phyloP scores from a whole-genome alignment of 257 asterid genomes.

The Verbena officinalis region DNA sequence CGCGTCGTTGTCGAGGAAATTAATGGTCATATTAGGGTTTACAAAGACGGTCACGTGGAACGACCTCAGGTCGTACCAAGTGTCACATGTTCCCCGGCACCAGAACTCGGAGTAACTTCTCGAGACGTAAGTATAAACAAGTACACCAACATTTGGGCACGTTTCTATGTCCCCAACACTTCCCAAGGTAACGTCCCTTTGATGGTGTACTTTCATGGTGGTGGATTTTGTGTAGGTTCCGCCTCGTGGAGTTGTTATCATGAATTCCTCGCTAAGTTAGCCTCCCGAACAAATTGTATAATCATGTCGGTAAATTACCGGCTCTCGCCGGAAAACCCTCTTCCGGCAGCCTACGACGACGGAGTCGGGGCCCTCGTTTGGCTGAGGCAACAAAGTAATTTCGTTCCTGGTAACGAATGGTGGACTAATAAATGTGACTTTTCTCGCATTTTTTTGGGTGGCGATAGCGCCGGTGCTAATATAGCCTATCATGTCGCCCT shows the following conservation, averaged over 20 bases:
- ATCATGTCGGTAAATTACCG: conserved; percentile 71
- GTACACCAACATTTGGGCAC: conserved; percentile 69
- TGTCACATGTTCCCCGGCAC: conserved; percentile 48
- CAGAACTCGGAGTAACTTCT: conserved; percentile 53
- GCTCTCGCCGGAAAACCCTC: conserved; percentile 83
- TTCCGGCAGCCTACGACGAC: conserved; percentile 86
- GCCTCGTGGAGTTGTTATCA: conserved; percentile 85
- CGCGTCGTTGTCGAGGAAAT: conserved; percentile 55
- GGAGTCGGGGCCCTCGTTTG: conserved; percentile 59
- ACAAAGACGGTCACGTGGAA: conserved; percentile 78
- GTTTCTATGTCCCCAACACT: conserved; percentile 60
- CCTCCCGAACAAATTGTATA: conserved; percentile 46
- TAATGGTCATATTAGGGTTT: conserved; percentile 64
- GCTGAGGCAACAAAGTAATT: conserved; percentile 46
- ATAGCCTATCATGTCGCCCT: conserved; percentile 60
- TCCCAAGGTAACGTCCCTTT: conserved; percentile 46
- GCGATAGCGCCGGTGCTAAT: conserved; percentile 92
- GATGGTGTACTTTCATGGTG: conserved; percentile 77
- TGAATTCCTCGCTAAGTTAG: conserved; percentile 60
- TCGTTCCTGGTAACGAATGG: conserved; percentile 34
- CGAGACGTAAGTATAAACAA: conserved; percentile 58
- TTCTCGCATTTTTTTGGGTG: conserved; percentile 49
- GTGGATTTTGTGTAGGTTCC: conserved; percentile 90
- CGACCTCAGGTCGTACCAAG: conserved; percentile 60
- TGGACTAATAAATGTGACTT: conserved; percentile 52